phyloP scores from a whole-genome alignment of 2,329 filamentous ascomycete genomes.

The Cladosporium phlei region DNA sequence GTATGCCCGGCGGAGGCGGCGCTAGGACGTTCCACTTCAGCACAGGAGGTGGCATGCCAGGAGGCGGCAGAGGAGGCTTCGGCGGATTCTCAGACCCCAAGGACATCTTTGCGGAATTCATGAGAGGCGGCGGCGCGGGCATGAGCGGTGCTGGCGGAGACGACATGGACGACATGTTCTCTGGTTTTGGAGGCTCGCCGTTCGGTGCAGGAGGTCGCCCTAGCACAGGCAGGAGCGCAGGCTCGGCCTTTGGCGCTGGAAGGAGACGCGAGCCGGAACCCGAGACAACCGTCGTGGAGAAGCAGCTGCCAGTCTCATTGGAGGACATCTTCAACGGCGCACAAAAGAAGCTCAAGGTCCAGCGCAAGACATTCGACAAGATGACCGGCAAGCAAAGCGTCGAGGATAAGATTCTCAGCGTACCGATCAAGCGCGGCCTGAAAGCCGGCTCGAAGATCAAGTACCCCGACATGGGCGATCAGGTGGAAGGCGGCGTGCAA shows the following conservation, averaged over 20 bases:
- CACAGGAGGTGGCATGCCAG: slow-evolving; percentile 46
- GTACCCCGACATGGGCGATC: slow-evolving; percentile 94
- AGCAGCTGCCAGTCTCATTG: slow-evolving; percentile 70
- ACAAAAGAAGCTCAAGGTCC: slow-evolving; percentile 97
- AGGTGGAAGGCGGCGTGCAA: slow-evolving; percentile 92
- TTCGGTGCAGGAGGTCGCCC: slow-evolving; percentile 26
- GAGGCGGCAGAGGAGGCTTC: slow-evolving; percentile 60
- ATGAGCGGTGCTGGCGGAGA: slow-evolving; percentile 38
- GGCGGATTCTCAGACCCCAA: slow-evolving; percentile 73
- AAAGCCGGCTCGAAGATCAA: slow-evolving; percentile 99
- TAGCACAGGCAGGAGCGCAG: slow-evolving; percentile 18
- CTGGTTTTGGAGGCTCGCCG: slow-evolving; percentile 27
- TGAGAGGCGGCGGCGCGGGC: slow-evolving; percentile 46
- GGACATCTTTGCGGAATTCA: slow-evolving; percentile 79
- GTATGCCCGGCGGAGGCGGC: slow-evolving; percentile 52
- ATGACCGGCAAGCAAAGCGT: slow-evolving; percentile 75
- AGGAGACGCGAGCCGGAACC: slow-evolving; percentile 55
- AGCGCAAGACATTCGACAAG: slow-evolving; percentile 86
- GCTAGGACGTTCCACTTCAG: slow-evolving; percentile 64
- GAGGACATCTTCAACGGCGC: slow-evolving; percentile 85
- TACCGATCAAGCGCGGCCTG: slow-evolving; percentile 90
- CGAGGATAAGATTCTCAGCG: slow-evolving; percentile 85
- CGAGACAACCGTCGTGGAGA: slow-evolving; percentile 87
- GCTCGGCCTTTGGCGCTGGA: slow-evolving; percentile 21
- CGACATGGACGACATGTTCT: slow-evolving; percentile 14